Percentiles rank a stretch among this genome's conserved stretches.
These are phyloP conservation scores for Kodamaea arcana DNA, from an alignment of 1,139 yeast genomes.

Conservation along the genomic window DNA sequence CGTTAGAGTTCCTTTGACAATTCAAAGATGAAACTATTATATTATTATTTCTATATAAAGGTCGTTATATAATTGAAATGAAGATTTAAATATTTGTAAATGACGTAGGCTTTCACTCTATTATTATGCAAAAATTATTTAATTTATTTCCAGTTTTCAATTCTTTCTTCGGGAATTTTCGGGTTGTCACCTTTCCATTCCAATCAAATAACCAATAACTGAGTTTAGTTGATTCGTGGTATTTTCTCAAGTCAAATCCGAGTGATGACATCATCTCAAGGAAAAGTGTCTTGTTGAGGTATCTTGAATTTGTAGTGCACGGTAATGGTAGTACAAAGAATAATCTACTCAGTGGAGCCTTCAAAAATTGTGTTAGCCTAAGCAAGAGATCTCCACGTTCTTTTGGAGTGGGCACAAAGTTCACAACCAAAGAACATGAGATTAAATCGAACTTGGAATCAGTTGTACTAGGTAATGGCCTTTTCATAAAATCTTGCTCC, in stretches of 20 bases:
- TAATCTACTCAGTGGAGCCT: slow-evolving; percentile 35
- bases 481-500: slow-evolving; percentile 80
- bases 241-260: slow-evolving; percentile 50
- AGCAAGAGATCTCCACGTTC: slow-evolving; percentile 75
- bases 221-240: slow-evolving; percentile 67
- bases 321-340: slow-evolving; percentile 88
- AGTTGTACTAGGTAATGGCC: slow-evolving; percentile 52
- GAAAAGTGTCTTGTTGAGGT: slow-evolving; percentile 48
- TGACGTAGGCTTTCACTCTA: slow-evolving; percentile 6
- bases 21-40: background rate
- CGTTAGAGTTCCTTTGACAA: slow-evolving; percentile 16
- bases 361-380: slow-evolving; percentile 56
- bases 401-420: slow-evolving; percentile 73
- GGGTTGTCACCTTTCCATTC: slow-evolving; percentile 25
- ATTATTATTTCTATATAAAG: too few relatives aligned
- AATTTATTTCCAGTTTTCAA: slow-evolving; percentile 48
- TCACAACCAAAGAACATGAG: slow-evolving; percentile 81
- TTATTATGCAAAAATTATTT: slow-evolving; percentile 60
- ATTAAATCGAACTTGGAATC: slow-evolving; percentile 56
- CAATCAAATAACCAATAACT: slow-evolving; percentile 69
- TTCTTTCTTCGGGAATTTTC: slow-evolving; percentile 38
- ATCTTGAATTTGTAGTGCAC: slow-evolving; percentile 78
- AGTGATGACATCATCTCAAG: slow-evolving; percentile 48
- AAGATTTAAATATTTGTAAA: too few relatives aligned
- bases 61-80: too few relatives aligned